Base-by-base conservation (phyloP, 306 rosid species). In the Gynostemma pentaphyllum region DNA sequence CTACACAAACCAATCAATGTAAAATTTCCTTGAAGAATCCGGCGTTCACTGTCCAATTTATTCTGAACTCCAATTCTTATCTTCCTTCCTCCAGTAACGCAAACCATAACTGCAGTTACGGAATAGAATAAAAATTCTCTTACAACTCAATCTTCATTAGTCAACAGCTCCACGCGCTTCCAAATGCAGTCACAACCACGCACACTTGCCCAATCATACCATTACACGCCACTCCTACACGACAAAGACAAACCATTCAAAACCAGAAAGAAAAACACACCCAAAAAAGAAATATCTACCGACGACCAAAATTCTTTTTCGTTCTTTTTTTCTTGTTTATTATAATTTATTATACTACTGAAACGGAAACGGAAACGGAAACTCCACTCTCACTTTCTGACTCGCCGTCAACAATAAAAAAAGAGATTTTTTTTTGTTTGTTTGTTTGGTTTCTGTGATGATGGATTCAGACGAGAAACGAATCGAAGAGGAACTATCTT, bases 391-490 rank as follows among this genome's bases (percentile, higher is more conserved):
- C n/a, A n/a, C n/a, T n/a, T n/a, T n/a, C n/a, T n/a, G n/a, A n/a
- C n/a, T n/a, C n/a, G 26, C 7, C 19, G 12, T 5, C 11, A 24
- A 9, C 12, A 37, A 2, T 5, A 37, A 4, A 2, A 2, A 2
- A 37, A 37, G 9, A 7, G 41, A 37, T 12, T 12, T 37, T 37
- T 5, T 37, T 37, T 37, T 7, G 4, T 9, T 42, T 7, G 1
- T 15, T 42, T 5, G 9, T 37, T 5, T 37, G 41, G 52, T 41
- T 16, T 19, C 54, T n/a, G n/a, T n/a, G 68, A 50, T 32, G 29
- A 87, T 88, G 96, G 76, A 78, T 27, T 37, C 77, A 72, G 84
- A 75, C 29, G 85, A 78, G 51, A 83, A 81, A 73, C 83, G 71
- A 49, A 50, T 90, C 28, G 83, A 77, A 37, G 94, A 82, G 27